phyloP scores from a whole-genome alignment of 23 red algal genomes.

The Cyanidiococcus yangmingshanensis region DNA sequence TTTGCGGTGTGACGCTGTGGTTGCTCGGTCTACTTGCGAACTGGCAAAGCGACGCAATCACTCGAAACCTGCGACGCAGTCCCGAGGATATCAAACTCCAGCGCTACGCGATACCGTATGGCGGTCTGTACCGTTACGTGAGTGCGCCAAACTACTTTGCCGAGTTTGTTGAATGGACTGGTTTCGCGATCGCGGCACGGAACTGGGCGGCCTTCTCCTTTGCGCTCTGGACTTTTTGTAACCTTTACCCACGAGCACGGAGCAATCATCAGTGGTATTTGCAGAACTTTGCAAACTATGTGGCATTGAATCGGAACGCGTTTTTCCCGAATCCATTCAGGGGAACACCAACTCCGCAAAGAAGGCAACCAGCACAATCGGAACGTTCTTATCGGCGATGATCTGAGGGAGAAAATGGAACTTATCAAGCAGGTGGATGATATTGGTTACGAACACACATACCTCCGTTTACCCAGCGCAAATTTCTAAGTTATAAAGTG shows the following conservation, averaged over 20 bases:
- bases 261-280: constrained; percentile 20
- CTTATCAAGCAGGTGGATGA: too few species aligned
- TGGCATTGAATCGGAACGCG: constrained; percentile 5
- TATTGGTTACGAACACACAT: too few species aligned
- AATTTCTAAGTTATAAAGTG: too few species aligned
- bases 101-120: constrained; percentile 32
- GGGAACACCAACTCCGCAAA: not conserved
- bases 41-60: constrained; percentile 26
- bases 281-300: not conserved
- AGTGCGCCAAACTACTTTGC: constrained; percentile 30
- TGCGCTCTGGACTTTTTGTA: constrained; percentile 15
- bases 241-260: constrained; percentile 2
- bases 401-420: too few species aligned
- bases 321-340: constrained; percentile 3
- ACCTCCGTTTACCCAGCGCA: too few species aligned
- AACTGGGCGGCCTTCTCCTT: not conserved
- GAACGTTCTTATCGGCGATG: too few species aligned
- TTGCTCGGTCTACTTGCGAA: constrained; percentile 16
- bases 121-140: constrained; percentile 31
- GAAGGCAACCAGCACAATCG: too few species aligned
- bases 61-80: constrained; percentile 5
- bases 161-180: constrained; percentile 31
- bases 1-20: constrained; percentile 10
- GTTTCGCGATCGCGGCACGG: constrained; percentile 29
- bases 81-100: constrained; percentile 3